phyloP scores from a whole-genome alignment of 2,329 filamentous ascomycete genomes.

The Phaeosphaeriaceae sp. region DNA sequence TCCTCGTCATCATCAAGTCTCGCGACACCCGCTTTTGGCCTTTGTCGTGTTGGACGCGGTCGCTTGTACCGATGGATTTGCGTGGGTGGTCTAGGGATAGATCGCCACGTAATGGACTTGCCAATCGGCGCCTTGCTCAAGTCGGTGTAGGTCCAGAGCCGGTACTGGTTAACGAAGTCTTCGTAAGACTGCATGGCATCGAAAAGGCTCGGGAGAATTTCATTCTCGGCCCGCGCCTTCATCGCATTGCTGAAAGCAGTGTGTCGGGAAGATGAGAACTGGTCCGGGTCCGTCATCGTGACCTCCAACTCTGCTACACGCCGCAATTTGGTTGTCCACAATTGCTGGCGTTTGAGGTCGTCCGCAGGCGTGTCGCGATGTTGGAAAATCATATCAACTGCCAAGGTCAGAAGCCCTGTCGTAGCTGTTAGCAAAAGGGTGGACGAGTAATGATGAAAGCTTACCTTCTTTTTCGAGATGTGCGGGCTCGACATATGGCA shows the following conservation, averaged over 20 bases:
- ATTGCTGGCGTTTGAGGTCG: constrained; percentile 26
- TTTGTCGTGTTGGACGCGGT: constrained; percentile 4
- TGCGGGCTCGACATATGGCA: constrained; percentile 42
- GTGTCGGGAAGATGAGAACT: constrained; percentile 37
- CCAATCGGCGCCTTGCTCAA: constrained; percentile 19
- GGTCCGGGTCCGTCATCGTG: constrained; percentile 25
- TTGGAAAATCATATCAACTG: constrained; percentile 39
- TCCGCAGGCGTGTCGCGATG: constrained; percentile 29
- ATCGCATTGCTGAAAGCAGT: constrained; percentile 30
- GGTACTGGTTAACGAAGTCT: constrained; percentile 34
- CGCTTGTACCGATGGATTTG: constrained; percentile 17
- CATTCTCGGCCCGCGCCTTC: constrained; percentile 32
- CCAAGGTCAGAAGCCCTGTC: constrained; percentile 37
- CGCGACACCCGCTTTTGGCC: constrained; percentile 2
- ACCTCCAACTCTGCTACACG: constrained; percentile 27
- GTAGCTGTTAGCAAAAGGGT: constrained; percentile 9
- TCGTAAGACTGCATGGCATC: constrained; percentile 37
- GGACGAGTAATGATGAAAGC: background rate
- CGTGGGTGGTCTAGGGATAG: constrained; percentile 25
- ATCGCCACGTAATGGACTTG: constrained; percentile 31
- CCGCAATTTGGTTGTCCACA: constrained; percentile 35
- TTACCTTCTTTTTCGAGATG: constrained; percentile 39
- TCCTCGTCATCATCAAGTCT: constrained; percentile 10
- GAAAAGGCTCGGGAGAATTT: constrained; percentile 38
- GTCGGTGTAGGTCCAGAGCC: constrained; percentile 26